Conservation (phyloP, 2,329 filamentous ascomycete species). For the Chaetoscypha palmicola region DNA sequence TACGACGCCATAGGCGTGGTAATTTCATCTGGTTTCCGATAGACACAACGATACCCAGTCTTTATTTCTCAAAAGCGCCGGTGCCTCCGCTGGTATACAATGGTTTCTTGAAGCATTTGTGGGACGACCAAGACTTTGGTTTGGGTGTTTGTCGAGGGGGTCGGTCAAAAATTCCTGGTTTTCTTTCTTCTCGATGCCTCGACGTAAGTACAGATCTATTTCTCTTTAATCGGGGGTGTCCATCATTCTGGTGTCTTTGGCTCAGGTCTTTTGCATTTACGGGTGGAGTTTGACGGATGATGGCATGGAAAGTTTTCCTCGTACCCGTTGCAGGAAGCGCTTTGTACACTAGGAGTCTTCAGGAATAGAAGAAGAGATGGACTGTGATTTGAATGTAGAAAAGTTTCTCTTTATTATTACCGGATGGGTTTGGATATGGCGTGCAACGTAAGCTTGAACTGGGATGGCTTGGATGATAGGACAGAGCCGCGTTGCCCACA, state of each 20-base stretch:
- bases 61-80: conserved; percentile 23
- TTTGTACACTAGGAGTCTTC: conserved; percentile 26
- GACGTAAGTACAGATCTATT: conserved; percentile 13
- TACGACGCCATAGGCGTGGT: conserved; percentile 19
- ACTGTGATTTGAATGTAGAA: neutral
- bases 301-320: conserved; percentile 7
- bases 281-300: conserved; percentile 21
- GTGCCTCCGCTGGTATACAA: conserved; percentile 22
- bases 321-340: conserved; percentile 6
- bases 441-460: no score
- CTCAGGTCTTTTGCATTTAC: conserved; percentile 23
- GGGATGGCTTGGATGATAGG: no score
- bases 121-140: conserved; percentile 15
- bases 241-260: conserved; percentile 25
- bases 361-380: conserved; percentile 25
- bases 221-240: conserved; percentile 14
- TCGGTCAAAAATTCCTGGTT: conserved; percentile 6
- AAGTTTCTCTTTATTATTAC: neutral
- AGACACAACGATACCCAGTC: conserved; percentile 31
- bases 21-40: conserved; percentile 29
- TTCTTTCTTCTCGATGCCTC: conserved; percentile 3
- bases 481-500: no score
- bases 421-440: neutral
- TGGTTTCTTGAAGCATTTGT: conserved; percentile 27
- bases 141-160: conserved; percentile 18